Base-by-base conservation (phyloP, 208 protist genomes). In the Acanthamoeba comandoni region DNA sequence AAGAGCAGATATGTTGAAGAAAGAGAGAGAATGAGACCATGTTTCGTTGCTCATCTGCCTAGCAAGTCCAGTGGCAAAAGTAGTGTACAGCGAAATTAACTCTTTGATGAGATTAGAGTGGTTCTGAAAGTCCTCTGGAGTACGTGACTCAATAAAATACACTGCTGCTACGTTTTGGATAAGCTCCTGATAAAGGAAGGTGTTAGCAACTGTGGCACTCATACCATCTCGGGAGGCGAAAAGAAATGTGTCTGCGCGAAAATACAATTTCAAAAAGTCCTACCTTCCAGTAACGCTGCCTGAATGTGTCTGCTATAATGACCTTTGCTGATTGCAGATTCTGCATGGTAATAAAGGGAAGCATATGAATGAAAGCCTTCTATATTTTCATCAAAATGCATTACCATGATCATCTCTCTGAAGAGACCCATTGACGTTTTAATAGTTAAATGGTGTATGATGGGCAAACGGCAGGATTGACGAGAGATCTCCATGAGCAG, bases 251-350 rank as follows among this genome's bases (percentile, higher is more conserved):
- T 19, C 22, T 73, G 19, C 0, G 15, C 17, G 65, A 26, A 26
- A 73, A 17, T 11, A 73, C 8, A 73, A 64, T 64, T 5, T 26
- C 17, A 35, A 17, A 35, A 73, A 15, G 65, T 35, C n/a, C 26
- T 80, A 80, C 71, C 71, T 84, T 84, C 73, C 73, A 84, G 73
- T 84, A 84, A 19, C 62, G 73, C 73, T 84, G 73, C 73, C 73
- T 26, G 29, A 29, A 84, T n/a, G 57, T 55, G 12, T 84, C 73
- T 22, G 73, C 43, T 12, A 84, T 55, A 29, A 65, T 84, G 51
- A 84, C 62, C 51, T 84, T 84, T 49, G 48, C 22, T 9, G 73
- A 26, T 8, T 49, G 62, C 31, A 84, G 24, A 51, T 49, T 65
- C 73, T 84, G 71, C 1, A 43, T 43, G 35, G 35, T 43, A 43